Evolutionary conservation across 2,329 filamentous ascomycete species (phyloP).

Genomic region (Pyrenophora graminea): DNA sequence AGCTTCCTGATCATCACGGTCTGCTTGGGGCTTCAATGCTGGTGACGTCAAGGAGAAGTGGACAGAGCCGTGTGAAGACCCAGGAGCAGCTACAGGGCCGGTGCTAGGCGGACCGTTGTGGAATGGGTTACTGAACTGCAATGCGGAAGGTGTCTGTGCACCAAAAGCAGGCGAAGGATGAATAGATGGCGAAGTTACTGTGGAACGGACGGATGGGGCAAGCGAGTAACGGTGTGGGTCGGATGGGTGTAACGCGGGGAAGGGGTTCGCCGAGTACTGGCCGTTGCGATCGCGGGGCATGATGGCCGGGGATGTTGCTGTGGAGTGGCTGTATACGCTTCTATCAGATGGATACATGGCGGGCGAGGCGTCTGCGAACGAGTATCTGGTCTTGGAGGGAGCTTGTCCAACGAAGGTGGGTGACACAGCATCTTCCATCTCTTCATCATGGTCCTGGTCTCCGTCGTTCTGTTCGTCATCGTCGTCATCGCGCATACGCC

Average conservation of each 20-base stretch:
- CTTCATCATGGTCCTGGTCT: slow-evolving; percentile 56
- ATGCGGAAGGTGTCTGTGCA: slow-evolving; percentile 44
- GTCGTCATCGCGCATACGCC: slow-evolving; percentile 41
- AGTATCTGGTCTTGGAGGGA: slow-evolving; percentile 23
- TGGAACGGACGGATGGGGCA: slow-evolving; percentile 48
- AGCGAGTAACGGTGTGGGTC: slow-evolving; percentile 56
- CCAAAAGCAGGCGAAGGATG: slow-evolving; percentile 47
- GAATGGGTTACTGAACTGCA: slow-evolving; percentile 40
- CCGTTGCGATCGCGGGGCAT: slow-evolving; percentile 49
- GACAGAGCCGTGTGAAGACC: slow-evolving; percentile 30
- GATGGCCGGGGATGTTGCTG: slow-evolving; percentile 48
- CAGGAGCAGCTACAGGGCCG: slow-evolving; percentile 23
- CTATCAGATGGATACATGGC: slow-evolving; percentile 46
- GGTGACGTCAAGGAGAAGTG: slow-evolving; percentile 45
- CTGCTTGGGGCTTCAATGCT: slow-evolving; percentile 42
- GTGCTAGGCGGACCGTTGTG: slow-evolving; percentile 31
- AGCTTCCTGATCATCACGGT: slow-evolving; percentile 68
- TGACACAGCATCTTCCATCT: slow-evolving; percentile 46
- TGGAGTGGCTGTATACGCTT: slow-evolving; percentile 38
- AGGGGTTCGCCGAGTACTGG: slow-evolving; percentile 53
- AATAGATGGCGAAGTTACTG: slow-evolving; percentile 41
- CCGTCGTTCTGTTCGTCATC: slow-evolving; percentile 52
- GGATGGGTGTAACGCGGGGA: slow-evolving; percentile 42
- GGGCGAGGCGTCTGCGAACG: slow-evolving; percentile 39
- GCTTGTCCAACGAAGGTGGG: slow-evolving; percentile 27